Evolutionary conservation across 768 basidiomycete genomes (phyloP).

Genomic region (Cystofilobasidium macerans): DNA sequence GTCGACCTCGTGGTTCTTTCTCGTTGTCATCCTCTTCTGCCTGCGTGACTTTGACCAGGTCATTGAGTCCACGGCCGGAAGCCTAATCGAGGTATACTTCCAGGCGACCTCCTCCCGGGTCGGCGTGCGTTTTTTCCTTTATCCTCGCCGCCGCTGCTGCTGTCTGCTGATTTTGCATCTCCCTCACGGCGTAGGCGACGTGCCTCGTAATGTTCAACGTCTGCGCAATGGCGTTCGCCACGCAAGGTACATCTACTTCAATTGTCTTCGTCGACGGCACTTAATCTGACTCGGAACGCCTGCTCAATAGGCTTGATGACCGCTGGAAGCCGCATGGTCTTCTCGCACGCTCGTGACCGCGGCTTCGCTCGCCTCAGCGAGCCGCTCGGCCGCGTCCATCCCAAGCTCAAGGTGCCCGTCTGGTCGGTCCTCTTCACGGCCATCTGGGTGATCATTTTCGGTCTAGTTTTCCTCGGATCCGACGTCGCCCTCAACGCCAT

Average conservation of each 20-base stretch:
- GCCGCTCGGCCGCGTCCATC: slow-evolving; percentile 29
- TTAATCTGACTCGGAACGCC: too few relatives aligned
- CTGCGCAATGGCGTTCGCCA: slow-evolving; percentile 32
- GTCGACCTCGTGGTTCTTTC: slow-evolving; percentile 30
- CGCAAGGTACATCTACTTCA: slow-evolving; percentile 20
- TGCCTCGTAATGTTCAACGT: slow-evolving; percentile 29
- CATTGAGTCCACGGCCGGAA: slow-evolving; percentile 30
- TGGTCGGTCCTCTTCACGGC: slow-evolving; percentile 30
- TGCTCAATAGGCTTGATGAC: slow-evolving; percentile 27
- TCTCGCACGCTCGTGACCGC: slow-evolving; percentile 31
- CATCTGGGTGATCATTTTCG: slow-evolving; percentile 32
- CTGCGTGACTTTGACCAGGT: slow-evolving; percentile 31
- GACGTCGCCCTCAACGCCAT: slow-evolving; percentile 33
- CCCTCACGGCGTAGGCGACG: slow-evolving; percentile 21
- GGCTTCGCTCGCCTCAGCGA: slow-evolving; percentile 29
- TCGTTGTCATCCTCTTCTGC: slow-evolving; percentile 31
- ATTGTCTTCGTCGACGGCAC: too few relatives aligned
- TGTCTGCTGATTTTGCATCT: background rate
- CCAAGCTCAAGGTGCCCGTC: slow-evolving; percentile 30
- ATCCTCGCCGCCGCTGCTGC: background rate
- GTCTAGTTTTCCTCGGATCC: slow-evolving; percentile 33
- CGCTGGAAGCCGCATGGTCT: slow-evolving; percentile 32
- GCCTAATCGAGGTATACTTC: slow-evolving; percentile 31
- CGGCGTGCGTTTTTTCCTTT: slow-evolving; percentile 9
- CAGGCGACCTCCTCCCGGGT: slow-evolving; percentile 31